Evolutionary conservation across 345 rosid genomes (phyloP).

Genomic region (Acer yangbiense): DNA sequence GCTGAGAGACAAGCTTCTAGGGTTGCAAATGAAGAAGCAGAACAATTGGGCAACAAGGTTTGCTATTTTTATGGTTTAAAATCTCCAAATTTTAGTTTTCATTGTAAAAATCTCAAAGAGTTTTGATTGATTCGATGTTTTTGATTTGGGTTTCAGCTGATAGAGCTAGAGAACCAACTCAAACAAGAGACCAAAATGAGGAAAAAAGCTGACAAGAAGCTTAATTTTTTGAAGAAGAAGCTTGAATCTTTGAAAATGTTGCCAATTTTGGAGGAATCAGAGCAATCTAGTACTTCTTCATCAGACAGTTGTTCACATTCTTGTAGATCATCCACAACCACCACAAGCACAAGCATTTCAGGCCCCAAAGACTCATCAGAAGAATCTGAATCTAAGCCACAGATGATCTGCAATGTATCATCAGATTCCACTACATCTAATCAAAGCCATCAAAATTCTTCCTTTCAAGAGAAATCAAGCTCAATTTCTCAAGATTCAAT

Average conservation of each 20-base stretch:
- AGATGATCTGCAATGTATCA: conserved; percentile 20
- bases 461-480: conserved; percentile 25
- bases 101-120: too few relatives aligned
- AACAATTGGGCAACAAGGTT: conserved; percentile 61
- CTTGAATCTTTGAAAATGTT: conserved; percentile 51
- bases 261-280: conserved; percentile 35
- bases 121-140: too few relatives aligned
- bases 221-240: conserved; percentile 56
- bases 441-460: conserved; percentile 23
- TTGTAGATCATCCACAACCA: conserved; percentile 41
- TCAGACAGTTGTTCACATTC: conserved; percentile 40
- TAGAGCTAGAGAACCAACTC: conserved; percentile 59
- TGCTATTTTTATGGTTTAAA: not conserved
- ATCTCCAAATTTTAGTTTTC: not conserved
- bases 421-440: conserved; percentile 22
- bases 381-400: conserved; percentile 38
- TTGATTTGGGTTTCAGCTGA: conserved; percentile 41
- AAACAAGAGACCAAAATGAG: conserved; percentile 67
- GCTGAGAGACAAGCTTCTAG: conserved; percentile 90
- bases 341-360: conserved; percentile 31
- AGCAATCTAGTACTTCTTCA: conserved; percentile 28
- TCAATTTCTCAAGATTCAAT: conserved; percentile 21
- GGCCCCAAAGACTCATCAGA: conserved; percentile 29
- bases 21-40: conserved; percentile 71
- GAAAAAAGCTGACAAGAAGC: conserved; percentile 72